These are phyloP conservation scores for Sugiyamaella paludigena DNA, from an alignment of 1,139 yeast genomes.

Conservation along the genomic window DNA sequence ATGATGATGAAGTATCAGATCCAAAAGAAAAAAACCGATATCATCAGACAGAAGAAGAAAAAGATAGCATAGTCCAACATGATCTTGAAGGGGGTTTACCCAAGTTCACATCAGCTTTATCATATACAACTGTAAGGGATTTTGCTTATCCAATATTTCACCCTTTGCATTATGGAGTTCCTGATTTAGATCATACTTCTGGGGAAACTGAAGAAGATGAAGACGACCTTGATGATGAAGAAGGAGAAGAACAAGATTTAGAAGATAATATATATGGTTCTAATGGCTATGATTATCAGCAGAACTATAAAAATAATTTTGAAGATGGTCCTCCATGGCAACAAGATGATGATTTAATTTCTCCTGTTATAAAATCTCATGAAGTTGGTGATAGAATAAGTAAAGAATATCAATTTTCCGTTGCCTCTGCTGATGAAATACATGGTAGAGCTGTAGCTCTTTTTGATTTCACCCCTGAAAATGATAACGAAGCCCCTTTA, in stretches of 20 bases:
- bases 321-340: conserved; percentile 39
- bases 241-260: conserved; percentile 24
- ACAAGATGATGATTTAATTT: conserved; percentile 33
- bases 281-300: conserved; percentile 18
- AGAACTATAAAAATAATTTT: conserved; percentile 21
- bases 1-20: neutral
- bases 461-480: conserved; percentile 88
- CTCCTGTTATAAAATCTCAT: conserved; percentile 28
- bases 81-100: conserved; percentile 9
- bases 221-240: conserved; percentile 26
- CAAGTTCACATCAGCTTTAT: conserved; percentile 26
- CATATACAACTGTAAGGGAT: conserved; percentile 57
- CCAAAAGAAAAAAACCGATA: neutral
- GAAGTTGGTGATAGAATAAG: conserved; percentile 34
- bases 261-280: conserved; percentile 21
- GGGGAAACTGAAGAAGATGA: conserved; percentile 23
- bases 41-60: neutral
- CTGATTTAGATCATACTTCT: conserved; percentile 22
- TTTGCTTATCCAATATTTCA: conserved; percentile 70
- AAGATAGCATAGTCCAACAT: conserved; percentile 1
- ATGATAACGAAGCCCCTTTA: conserved; percentile 83
- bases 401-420: conserved; percentile 37
- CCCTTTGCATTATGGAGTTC: conserved; percentile 62
- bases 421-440: conserved; percentile 41
- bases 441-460: conserved; percentile 75